phyloP scores from a whole-genome alignment of 768 basidiomycete genomes.

The Lentinula boryana region DNA sequence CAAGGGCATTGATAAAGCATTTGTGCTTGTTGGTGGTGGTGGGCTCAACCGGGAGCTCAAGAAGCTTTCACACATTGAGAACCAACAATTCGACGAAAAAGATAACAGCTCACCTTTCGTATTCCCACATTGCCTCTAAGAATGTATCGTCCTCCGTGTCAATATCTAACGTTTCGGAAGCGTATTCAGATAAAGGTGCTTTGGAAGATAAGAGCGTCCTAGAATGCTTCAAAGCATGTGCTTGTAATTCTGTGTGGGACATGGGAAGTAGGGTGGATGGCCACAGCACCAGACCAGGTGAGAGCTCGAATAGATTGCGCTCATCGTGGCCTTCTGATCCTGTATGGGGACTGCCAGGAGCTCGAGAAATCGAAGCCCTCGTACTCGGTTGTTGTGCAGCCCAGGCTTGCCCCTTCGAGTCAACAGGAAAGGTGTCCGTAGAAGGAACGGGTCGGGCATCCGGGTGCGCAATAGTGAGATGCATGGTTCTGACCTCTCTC shows the following conservation, averaged over 20 bases:
- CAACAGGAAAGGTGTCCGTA: not conserved
- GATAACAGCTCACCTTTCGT: constrained; percentile 24
- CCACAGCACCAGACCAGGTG: constrained; percentile 41
- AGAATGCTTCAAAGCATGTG: constrained; percentile 40
- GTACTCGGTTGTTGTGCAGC: not conserved
- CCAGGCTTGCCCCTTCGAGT: not conserved
- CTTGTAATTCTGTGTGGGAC: constrained; percentile 37
- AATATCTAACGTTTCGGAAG: constrained; percentile 21
- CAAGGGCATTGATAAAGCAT: not conserved
- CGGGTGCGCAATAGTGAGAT: constrained; percentile 37
- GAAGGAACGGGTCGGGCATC: not conserved
- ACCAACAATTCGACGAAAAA: not conserved
- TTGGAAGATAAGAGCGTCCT: constrained; percentile 38
- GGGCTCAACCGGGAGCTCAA: constrained; percentile 18
- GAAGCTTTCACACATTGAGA: constrained; percentile 11
- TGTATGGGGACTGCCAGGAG: not conserved
- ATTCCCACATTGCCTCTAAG: constrained; percentile 30
- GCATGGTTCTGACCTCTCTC: constrained; percentile 24
- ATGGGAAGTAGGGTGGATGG: constrained; percentile 38
- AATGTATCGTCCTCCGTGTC: constrained; percentile 19
- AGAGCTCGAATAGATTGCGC: constrained; percentile 24
- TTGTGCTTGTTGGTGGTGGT: constrained; percentile 4
- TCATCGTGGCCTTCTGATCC: not conserved
- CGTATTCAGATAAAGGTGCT: constrained; percentile 33
- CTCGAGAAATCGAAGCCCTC: not conserved